Evolutionary conservation across 768 basidiomycete species (phyloP).

Genomic region (Tulasnella sp.): DNA sequence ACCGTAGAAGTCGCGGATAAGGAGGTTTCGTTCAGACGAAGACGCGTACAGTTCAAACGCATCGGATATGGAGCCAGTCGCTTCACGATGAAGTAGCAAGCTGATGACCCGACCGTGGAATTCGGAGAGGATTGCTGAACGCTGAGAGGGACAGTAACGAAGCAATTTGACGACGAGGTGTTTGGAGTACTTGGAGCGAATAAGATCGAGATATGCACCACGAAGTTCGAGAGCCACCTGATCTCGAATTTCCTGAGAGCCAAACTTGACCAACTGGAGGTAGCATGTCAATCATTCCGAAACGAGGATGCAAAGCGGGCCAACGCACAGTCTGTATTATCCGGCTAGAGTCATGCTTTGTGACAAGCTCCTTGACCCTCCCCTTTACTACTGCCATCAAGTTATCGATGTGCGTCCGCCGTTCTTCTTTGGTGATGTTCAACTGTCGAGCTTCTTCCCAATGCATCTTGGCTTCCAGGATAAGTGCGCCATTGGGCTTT

Average conservation of each 20-base stretch:
- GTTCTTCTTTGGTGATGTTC: slow-evolving; percentile 53
- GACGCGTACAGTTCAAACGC: slow-evolving; percentile 81
- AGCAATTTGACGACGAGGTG: slow-evolving; percentile 74
- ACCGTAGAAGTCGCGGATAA: slow-evolving; percentile 82
- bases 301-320: not conserved
- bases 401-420: slow-evolving; percentile 57
- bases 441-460: slow-evolving; percentile 70
- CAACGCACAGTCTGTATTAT: slow-evolving; percentile 50
- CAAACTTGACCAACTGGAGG: slow-evolving; percentile 56
- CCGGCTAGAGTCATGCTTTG: slow-evolving; percentile 86
- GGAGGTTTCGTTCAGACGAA: slow-evolving; percentile 65
- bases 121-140: slow-evolving; percentile 61
- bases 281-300: not conserved
- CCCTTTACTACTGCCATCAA: slow-evolving; percentile 70
- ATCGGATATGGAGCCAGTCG: slow-evolving; percentile 71
- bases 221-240: slow-evolving; percentile 75
- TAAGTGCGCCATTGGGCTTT: slow-evolving; percentile 62
- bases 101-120: slow-evolving; percentile 65
- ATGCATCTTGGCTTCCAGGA: slow-evolving; percentile 57
- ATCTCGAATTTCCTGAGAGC: slow-evolving; percentile 57
- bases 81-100: slow-evolving; percentile 73
- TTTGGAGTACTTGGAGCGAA: slow-evolving; percentile 87
- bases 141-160: slow-evolving; percentile 52
- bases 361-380: slow-evolving; percentile 69
- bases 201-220: slow-evolving; percentile 62